Evolutionary conservation across 495 filamentous ascomycete genomes (phyloP).

Genomic region (Penicillium salamii): DNA sequence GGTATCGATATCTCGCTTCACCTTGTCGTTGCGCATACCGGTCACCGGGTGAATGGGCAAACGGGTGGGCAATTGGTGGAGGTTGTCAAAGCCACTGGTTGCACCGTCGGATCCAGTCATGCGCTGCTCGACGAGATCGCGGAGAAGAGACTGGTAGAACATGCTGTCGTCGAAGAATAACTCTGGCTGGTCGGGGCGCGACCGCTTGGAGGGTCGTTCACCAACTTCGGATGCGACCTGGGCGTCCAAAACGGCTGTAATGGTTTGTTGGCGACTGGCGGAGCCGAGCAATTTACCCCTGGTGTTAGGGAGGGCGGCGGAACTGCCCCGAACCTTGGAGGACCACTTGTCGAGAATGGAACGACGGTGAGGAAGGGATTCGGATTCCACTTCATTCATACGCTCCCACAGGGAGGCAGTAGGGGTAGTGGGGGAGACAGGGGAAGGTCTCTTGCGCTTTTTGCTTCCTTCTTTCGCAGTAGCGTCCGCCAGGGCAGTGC

Average conservation of each 20-base stretch:
- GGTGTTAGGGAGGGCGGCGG: constrained; percentile 33
- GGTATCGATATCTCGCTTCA: constrained; percentile 80
- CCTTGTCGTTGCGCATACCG: constrained; percentile 77
- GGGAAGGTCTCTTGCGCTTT: constrained; percentile 57
- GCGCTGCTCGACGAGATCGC: constrained; percentile 86
- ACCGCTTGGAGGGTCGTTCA: constrained; percentile 62
- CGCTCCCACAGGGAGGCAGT: constrained; percentile 65
- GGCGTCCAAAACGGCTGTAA: constrained; percentile 69
- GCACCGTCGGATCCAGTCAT: constrained; percentile 50
- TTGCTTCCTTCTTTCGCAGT: constrained; percentile 44
- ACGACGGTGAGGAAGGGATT: constrained; percentile 41
- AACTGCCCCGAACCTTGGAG: constrained; percentile 49
- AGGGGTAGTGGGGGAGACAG: constrained; percentile 48
- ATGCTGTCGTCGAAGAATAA: constrained; percentile 85
- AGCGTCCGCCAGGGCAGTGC: constrained; percentile 54
- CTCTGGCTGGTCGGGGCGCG: constrained; percentile 22
- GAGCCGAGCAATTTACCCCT: constrained; percentile 47
- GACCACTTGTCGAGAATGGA: constrained; percentile 48
- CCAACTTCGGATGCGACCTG: constrained; percentile 65
- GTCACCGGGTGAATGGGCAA: constrained; percentile 44
- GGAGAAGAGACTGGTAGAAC: constrained; percentile 89
- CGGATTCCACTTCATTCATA: constrained; percentile 64
- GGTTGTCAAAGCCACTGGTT: constrained; percentile 41
- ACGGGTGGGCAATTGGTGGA: constrained; percentile 35
- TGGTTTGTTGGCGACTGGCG: constrained; percentile 49